phyloP scores from a whole-genome alignment of 805 yeast species.

The Pichia deserticola region DNA sequence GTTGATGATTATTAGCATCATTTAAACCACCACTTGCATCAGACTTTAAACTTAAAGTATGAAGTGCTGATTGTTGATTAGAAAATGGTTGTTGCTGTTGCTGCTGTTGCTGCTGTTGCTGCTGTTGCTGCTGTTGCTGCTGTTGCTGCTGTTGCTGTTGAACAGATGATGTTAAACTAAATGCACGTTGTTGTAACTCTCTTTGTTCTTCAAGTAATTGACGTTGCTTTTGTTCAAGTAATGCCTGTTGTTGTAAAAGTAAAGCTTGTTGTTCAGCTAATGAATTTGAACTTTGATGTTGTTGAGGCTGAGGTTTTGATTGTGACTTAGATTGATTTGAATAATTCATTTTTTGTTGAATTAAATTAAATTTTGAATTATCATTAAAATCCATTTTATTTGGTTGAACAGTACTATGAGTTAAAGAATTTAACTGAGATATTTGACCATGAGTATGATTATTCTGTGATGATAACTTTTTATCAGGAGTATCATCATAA shows the following conservation, averaged over 20 bases:
- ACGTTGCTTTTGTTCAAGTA: slow-evolving; percentile 14
- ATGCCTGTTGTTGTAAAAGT: slow-evolving; percentile 11
- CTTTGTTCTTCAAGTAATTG: slow-evolving; percentile 11
- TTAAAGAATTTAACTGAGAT: background rate
- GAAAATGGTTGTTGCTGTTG: too few species aligned
- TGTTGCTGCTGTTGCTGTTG: slow-evolving; percentile 3
- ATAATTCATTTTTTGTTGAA: background rate
- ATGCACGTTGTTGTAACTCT: slow-evolving; percentile 13
- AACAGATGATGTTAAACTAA: slow-evolving; percentile 8
- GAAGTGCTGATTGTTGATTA: background rate
- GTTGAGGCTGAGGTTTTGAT: background rate
- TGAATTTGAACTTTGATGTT: background rate
- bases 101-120: too few species aligned
- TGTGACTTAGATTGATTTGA: background rate
- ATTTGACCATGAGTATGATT: background rate
- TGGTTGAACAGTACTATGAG: background rate
- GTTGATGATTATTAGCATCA: background rate
- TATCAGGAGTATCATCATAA: background rate
- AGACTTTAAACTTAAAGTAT: slow-evolving; percentile 6
- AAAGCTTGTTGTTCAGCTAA: slow-evolving; percentile 10
- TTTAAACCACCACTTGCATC: background rate
- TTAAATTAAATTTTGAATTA: background rate
- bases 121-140: background rate
- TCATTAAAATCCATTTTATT: background rate
- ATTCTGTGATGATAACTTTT: background rate